Conservation (phyloP, 768 basidiomycete genomes). For the Lactifluus subvellereus region DNA sequence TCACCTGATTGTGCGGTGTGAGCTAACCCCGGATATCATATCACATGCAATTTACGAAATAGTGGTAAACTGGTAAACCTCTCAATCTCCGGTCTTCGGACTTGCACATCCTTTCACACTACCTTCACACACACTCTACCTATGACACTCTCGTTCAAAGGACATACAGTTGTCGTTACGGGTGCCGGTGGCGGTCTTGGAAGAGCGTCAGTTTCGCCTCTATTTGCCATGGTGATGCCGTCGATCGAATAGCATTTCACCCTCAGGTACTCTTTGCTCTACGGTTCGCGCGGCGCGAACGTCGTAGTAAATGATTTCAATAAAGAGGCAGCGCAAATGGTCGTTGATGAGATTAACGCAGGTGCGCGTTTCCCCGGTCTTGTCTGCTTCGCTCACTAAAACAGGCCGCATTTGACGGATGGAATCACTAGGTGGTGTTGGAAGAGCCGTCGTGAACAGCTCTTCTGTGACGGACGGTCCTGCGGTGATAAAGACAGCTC, state of each 20-base stretch:
- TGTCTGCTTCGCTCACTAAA: neutral
- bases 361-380: conserved; percentile 41
- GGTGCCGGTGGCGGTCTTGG: conserved; percentile 96
- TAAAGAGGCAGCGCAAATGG: conserved; percentile 78
- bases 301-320: conserved; percentile 96
- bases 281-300: conserved; percentile 89
- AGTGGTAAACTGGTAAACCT: neutral
- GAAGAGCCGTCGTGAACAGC: conserved; percentile 81
- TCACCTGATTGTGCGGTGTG: neutral
- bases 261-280: conserved; percentile 81
- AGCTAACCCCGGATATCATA: neutral
- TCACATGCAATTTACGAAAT: conserved; percentile 9
- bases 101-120: neutral
- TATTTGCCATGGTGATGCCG: neutral
- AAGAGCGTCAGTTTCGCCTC: conserved; percentile 59
- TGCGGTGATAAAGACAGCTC: conserved; percentile 78
- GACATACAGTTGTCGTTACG: conserved; percentile 89
- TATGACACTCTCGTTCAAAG: conserved; percentile 71
- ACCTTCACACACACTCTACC: neutral
- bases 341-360: conserved; percentile 81
- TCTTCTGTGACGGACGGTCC: conserved; percentile 84
- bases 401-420: neutral
- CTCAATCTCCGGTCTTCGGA: neutral
- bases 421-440: conserved; percentile 48
- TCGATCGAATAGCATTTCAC: neutral